Percentiles rank a stretch among this genome's conserved stretches.
Evolutionary conservation across 2,329 filamentous ascomycete species (phyloP).

Genomic region (Plectosphaerella sp.): DNA sequence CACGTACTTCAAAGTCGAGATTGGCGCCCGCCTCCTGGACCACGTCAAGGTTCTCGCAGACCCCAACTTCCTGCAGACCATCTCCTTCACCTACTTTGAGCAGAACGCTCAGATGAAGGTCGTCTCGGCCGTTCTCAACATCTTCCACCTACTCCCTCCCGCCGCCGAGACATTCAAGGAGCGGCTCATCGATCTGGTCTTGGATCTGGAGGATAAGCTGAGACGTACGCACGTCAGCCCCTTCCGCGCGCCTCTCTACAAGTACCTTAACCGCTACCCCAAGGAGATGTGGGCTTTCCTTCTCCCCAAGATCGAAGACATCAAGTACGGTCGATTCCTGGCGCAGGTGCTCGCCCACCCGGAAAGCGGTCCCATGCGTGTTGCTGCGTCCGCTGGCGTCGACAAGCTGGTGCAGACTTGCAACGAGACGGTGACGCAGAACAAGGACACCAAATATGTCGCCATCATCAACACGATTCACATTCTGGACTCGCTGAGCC

Average conservation of each 20-base stretch:
- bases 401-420: conserved; percentile 66
- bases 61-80: conserved; percentile 72
- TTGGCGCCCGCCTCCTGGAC: conserved; percentile 86
- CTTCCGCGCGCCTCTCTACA: conserved; percentile 84
- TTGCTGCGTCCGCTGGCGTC: conserved; percentile 68
- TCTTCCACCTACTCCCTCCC: conserved; percentile 91
- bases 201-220: conserved; percentile 80
- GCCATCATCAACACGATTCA: conserved; percentile 86
- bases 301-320: conserved; percentile 72
- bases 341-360: conserved; percentile 78
- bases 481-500: conserved; percentile 73
- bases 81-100: conserved; percentile 92
- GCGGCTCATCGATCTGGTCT: conserved; percentile 81
- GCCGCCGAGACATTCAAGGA: conserved; percentile 90
- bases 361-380: conserved; percentile 69
- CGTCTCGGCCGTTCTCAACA: conserved; percentile 89
- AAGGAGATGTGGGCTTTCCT: conserved; percentile 83
- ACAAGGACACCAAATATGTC: conserved; percentile 63
- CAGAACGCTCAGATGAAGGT: conserved; percentile 92
- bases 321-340: conserved; percentile 85
- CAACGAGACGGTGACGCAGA: conserved; percentile 57
- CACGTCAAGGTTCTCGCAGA: conserved; percentile 92
- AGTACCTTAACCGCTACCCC: conserved; percentile 90
- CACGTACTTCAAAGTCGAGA: conserved; percentile 99
- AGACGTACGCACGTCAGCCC: conserved; percentile 86